These are phyloP conservation scores for Parasitella parasitica DNA, from an alignment of 371 early-diverging fungal genomes.

Conservation along the genomic window DNA sequence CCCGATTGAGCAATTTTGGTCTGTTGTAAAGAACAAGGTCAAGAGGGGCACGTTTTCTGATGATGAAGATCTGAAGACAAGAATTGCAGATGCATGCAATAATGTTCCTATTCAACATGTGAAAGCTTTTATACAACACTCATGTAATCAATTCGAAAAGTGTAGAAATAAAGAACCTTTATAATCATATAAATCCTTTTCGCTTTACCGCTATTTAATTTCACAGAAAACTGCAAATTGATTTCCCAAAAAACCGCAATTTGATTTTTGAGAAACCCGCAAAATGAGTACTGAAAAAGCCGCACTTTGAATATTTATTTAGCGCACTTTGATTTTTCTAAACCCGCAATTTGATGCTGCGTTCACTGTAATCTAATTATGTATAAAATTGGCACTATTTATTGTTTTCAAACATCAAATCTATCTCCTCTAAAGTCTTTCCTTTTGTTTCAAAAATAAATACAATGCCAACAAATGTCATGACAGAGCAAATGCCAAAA, in stretches of 20 bases:
- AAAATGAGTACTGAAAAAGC: no score
- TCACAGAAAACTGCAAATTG: no score
- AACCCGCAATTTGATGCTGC: no score
- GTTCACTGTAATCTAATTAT: no score
- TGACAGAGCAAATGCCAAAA: conserved; percentile 45
- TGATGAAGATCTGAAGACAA: neutral
- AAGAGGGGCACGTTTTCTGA: neutral
- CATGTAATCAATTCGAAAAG: neutral
- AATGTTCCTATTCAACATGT: neutral
- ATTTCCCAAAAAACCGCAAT: no score
- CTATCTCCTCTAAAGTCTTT: conserved; percentile 54
- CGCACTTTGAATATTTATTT: neutral
- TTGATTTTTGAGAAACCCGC: neutral
- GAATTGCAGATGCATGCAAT: neutral
- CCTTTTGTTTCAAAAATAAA: conserved; percentile 56
- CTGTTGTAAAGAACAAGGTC: neutral
- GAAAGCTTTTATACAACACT: neutral
- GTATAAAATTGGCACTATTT: conserved; percentile 6
- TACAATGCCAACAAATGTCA: conserved; percentile 39
- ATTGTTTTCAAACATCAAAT: conserved; percentile 16
- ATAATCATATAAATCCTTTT: neutral
- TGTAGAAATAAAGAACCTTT: neutral
- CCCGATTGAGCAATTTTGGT: conserved; percentile 1
- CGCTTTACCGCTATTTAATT: neutral
- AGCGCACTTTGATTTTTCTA: neutral